A percentile compares a stretch with the other conserved stretches of the same genome.
Evolutionary conservation across 1,284 basidiomycete species (phyloP).

Genomic region (Microstroma glucosiphilum): DNA sequence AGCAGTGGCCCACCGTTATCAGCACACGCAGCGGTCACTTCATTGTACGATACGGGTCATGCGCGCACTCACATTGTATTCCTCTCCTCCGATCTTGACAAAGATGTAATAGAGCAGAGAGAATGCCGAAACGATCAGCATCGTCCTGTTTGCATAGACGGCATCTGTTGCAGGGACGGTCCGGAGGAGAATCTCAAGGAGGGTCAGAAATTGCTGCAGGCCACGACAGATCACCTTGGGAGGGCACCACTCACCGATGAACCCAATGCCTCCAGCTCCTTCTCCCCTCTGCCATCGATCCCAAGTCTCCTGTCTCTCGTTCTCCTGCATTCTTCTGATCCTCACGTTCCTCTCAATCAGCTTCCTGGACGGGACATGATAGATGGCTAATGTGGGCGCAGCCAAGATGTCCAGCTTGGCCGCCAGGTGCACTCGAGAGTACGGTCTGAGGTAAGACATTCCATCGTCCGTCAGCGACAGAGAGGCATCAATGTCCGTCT

Average conservation of each 20-base stretch:
- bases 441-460: conserved; percentile 50
- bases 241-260: conserved; percentile 24
- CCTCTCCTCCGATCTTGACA: conserved; percentile 23
- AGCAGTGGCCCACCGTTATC: background rate
- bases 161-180: conserved; percentile 16
- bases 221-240: too few species aligned
- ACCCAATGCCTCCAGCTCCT: conserved; percentile 23
- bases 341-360: conserved; percentile 47
- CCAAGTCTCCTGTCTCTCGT: conserved; percentile 35
- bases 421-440: conserved; percentile 51
- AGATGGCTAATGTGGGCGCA: conserved; percentile 49
- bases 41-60: background rate
- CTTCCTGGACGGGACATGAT: conserved; percentile 39
- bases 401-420: conserved; percentile 50
- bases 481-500: conserved; percentile 49
- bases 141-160: conserved; percentile 23
- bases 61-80: conserved; percentile 21
- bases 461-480: conserved; percentile 42
- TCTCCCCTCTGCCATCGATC: conserved; percentile 45
- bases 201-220: background rate
- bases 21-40: background rate
- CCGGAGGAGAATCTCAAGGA: too few species aligned
- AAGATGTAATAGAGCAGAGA: conserved; percentile 26
- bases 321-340: conserved; percentile 27
- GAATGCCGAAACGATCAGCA: conserved; percentile 17